A percentile compares a stretch with the other conserved stretches of the same genome.
These are phyloP conservation scores for Teratosphaeria viscida DNA, from an alignment of 2,329 filamentous ascomycete species.

Conservation along the genomic window DNA sequence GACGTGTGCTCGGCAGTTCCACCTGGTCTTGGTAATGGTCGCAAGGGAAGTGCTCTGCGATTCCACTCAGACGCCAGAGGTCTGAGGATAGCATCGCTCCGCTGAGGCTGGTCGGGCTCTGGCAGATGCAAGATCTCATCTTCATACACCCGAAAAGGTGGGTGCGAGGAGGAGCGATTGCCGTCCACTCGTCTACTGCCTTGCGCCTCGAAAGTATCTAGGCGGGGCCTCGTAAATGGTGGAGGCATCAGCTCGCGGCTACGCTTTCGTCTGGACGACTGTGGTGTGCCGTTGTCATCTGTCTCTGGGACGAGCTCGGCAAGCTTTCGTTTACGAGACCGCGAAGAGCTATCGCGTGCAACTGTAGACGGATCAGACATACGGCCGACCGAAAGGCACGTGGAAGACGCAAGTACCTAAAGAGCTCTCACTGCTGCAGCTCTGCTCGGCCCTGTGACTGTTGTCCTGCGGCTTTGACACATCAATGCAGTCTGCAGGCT, in stretches of 20 bases:
- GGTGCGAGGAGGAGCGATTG: background rate
- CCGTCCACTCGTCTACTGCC: background rate
- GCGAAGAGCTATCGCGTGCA: constrained; percentile 12
- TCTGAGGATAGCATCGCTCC: background rate
- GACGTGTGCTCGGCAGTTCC: background rate
- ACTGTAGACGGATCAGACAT: constrained; percentile 2
- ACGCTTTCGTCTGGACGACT: background rate
- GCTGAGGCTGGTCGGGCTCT: background rate
- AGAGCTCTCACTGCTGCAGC: background rate
- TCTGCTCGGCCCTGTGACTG: background rate
- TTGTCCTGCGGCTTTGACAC: background rate
- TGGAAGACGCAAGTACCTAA: background rate
- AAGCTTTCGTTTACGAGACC: constrained; percentile 24
- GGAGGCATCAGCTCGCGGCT: constrained; percentile 31
- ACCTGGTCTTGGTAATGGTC: background rate
- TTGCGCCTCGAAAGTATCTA: background rate
- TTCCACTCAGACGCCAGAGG: background rate
- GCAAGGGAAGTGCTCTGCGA: background rate
- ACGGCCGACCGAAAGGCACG: background rate
- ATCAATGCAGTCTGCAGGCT: background rate
- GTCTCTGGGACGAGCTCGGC: constrained; percentile 10
- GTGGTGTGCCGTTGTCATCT: background rate
- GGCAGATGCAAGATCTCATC: background rate
- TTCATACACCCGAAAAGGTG: background rate
- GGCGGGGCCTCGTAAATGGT: constrained; percentile 12